Evolutionary conservation across 352 stramenopile species (phyloP).

Genomic region (Pythium myriotylum): DNA sequence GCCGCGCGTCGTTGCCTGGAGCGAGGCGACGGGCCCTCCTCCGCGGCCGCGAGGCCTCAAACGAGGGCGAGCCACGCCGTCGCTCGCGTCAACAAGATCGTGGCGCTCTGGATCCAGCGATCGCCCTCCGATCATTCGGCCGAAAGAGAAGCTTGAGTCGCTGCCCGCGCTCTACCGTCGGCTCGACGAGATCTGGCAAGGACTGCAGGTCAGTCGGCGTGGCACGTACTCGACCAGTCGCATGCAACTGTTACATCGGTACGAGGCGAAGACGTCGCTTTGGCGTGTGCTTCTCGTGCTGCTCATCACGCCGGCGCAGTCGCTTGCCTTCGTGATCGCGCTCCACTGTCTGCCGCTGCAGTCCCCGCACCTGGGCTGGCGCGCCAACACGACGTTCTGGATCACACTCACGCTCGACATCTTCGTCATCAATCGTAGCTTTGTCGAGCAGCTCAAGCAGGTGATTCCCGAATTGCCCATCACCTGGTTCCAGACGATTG

Average conservation of each 20-base stretch:
- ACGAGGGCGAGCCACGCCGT: neutral
- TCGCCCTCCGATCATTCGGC: neutral
- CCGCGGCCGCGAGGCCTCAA: neutral
- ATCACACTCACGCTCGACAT: constrained; percentile 4
- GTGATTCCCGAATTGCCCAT: constrained; percentile 29
- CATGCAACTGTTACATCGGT: constrained; percentile 22
- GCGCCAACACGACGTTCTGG: constrained; percentile 17
- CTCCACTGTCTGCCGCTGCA: constrained; percentile 23
- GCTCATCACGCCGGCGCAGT: constrained; percentile 22
- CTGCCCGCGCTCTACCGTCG: neutral
- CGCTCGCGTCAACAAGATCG: constrained; percentile 6
- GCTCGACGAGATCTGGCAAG: constrained; percentile 16
- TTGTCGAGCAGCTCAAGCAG: constrained; percentile 23
- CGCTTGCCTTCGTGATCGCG: constrained; percentile 21
- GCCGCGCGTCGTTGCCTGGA: constrained; percentile 12
- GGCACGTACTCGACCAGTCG: constrained; percentile 19
- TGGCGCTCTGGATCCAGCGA: constrained; percentile 11
- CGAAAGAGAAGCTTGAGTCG: neutral
- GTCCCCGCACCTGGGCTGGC: constrained; percentile 10
- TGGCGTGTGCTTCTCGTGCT: constrained; percentile 15
- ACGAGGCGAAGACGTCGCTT: constrained; percentile 3
- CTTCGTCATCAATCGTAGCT: constrained; percentile 23
- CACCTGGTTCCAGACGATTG: constrained; percentile 2
- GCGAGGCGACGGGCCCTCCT: neutral
- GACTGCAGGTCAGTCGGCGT: constrained; percentile 23